Evolutionary conservation across 2,329 filamentous ascomycete genomes (phyloP), one percentile per base, ranked within the genome.

Genomic region (Colletotrichum gigasporum): DNA sequence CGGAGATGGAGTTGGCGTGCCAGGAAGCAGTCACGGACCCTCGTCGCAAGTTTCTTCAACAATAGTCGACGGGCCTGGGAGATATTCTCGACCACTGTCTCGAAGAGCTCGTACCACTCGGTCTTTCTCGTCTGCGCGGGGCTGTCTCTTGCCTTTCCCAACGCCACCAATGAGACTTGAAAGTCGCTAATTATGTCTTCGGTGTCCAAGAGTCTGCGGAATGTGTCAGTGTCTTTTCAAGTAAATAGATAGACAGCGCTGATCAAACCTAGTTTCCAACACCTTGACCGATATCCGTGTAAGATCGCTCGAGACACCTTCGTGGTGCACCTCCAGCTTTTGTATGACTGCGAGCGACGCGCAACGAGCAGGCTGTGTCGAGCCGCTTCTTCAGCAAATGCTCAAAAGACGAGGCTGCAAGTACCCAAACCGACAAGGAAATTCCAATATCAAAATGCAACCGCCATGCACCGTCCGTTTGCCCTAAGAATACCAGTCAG

Each of bases 401-500:
- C 24, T 39, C 22, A 10, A 50, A 55, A 65, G 57, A 54, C 14
- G 26, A 65, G 35, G 51, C 63, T 63, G 59, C 59, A 58, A 53
- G 52, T 58, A 63, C 26, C 63, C 59, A 65, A 65, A 32, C 14
- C 32, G 51, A 63, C 44, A 63, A 63, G 32, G 47, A 63, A 55
- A 62, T 16, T 22, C 16, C 34, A 42, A 62, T 62, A 65, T 55
- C 50, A 50, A 44, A 58, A 47, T 63, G 52, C 45, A 63, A 63
- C 59, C 59, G 47, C 45, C 9, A 65, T 53, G 37, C 63, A 57
- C 44, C 37, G 26, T 62, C 63, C 50, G 58, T 62, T 62, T 63
- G 63, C 58, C 58, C 30, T 65, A 65, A 65, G 45, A 63, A 65
- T 65, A 65, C 59, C 63, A 24, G 39, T 37, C 53, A 51, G 41